Evolutionary conservation across 768 basidiomycete species (phyloP).

Genomic region (Amylocystis lapponica): DNA sequence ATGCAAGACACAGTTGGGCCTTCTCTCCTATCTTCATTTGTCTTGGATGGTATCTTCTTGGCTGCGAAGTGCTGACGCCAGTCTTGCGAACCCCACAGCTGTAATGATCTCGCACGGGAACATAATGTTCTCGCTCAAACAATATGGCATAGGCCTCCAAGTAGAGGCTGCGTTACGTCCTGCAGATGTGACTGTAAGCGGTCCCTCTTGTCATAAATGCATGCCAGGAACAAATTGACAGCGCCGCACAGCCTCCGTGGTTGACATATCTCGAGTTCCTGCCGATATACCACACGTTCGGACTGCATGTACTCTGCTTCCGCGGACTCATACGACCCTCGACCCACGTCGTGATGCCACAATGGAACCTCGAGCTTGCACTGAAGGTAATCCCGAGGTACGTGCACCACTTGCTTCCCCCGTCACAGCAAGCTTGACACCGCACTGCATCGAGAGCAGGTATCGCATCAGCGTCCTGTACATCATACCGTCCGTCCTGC

Average conservation of each 20-base stretch:
- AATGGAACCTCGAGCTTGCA: slow-evolving; percentile 51
- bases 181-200: too few relatives aligned
- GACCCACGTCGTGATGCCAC: slow-evolving; percentile 48
- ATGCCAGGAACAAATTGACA: background rate
- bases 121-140: background rate
- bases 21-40: too few relatives aligned
- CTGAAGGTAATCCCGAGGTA: slow-evolving; percentile 56
- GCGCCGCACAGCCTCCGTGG: background rate
- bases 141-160: background rate
- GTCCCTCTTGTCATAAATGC: background rate
- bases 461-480: slow-evolving; percentile 44
- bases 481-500: slow-evolving; percentile 57
- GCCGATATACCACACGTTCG: slow-evolving; percentile 66
- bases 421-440: background rate
- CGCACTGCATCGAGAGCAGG: slow-evolving; percentile 26
- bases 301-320: slow-evolving; percentile 45
- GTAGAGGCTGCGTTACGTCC: background rate
- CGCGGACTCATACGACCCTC: slow-evolving; percentile 38
- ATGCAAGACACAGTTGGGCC: too few relatives aligned
- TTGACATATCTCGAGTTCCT: slow-evolving; percentile 51
- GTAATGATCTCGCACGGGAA: slow-evolving; percentile 26
- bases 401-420: slow-evolving; percentile 10
- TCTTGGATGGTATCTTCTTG: too few relatives aligned
- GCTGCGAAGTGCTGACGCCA: background rate
- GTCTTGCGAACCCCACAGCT: slow-evolving; percentile 8